A percentile compares a stretch with the other conserved stretches of the same genome.
phyloP scores from a whole-genome alignment of 1,284 basidiomycete genomes.

The Moesziomyces parantarcticus region DNA sequence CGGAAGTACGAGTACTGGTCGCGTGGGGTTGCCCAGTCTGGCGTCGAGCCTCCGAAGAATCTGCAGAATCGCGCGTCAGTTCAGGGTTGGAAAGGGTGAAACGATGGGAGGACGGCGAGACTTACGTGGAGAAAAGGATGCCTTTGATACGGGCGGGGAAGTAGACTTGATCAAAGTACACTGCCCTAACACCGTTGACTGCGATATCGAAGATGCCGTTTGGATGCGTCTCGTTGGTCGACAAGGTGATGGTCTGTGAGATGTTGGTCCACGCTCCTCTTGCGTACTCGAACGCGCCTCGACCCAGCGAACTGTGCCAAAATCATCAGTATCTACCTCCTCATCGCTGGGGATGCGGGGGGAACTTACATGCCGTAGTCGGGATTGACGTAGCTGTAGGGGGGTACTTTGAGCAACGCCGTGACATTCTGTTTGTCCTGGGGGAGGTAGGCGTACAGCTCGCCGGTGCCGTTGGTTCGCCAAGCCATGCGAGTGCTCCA shows the following conservation, averaged over 20 bases:
- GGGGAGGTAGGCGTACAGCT: constrained; percentile 73
- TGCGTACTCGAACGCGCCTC: constrained; percentile 32
- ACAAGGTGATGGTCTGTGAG: constrained; percentile 36
- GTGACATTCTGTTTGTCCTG: constrained; percentile 34
- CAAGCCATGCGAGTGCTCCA: constrained; percentile 70
- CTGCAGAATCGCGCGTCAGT: too few relatives aligned
- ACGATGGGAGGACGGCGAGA: not conserved
- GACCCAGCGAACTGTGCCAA: constrained; percentile 38
- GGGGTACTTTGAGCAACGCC: constrained; percentile 24
- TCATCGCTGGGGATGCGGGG: not conserved
- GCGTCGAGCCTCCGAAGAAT: constrained; percentile 40
- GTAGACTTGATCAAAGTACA: constrained; percentile 36
- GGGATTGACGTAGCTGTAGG: constrained; percentile 33
- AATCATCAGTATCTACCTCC: not conserved
- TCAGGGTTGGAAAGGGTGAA: too few relatives aligned
- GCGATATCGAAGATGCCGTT: constrained; percentile 37
- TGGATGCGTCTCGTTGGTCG: not conserved
- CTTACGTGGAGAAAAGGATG: constrained; percentile 49
- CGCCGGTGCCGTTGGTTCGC: constrained; percentile 58
- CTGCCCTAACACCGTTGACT: constrained; percentile 16
- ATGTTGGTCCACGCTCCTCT: constrained; percentile 38
- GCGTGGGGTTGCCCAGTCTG: constrained; percentile 37
- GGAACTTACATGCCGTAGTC: constrained; percentile 46
- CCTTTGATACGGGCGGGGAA: constrained; percentile 32
- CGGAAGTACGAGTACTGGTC: constrained; percentile 48